These are phyloP conservation scores for Zygosaccharomyces pseudorouxii DNA, from an alignment of 805 yeast species.

Conservation along the genomic window DNA sequence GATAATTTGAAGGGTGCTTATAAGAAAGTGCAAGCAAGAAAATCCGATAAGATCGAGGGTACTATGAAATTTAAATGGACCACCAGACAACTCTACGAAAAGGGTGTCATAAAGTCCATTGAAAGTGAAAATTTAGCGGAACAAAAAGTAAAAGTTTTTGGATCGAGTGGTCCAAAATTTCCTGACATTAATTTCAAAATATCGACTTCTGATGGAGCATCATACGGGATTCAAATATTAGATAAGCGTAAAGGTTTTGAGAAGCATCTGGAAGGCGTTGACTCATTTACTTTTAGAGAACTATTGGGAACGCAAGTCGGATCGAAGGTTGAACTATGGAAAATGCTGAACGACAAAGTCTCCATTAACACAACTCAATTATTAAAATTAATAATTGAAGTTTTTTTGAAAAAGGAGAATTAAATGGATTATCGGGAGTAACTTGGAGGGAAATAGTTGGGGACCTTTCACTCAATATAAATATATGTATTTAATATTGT, in stretches of 20 bases:
- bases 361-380: constrained; percentile 64
- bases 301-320: constrained; percentile 72
- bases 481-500: no score
- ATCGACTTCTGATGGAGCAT: constrained; percentile 68
- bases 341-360: constrained; percentile 63
- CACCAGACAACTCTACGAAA: constrained; percentile 69
- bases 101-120: constrained; percentile 57
- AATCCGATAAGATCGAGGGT: constrained; percentile 32
- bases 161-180: constrained; percentile 45
- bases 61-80: constrained; percentile 64
- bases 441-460: not conserved
- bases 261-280: constrained; percentile 33
- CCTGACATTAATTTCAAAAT: constrained; percentile 68
- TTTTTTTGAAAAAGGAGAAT: constrained; percentile 40
- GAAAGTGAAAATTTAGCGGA: constrained; percentile 46
- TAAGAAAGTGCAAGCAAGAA: constrained; percentile 35
- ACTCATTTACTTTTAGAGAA: constrained; percentile 62
- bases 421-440: not conserved
- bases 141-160: constrained; percentile 37
- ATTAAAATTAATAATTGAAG: constrained; percentile 63
- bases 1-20: constrained; percentile 41
- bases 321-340: constrained; percentile 45
- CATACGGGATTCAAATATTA: constrained; percentile 59
- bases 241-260: constrained; percentile 33
- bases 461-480: not conserved